Evolutionary conservation across 106 monocot species (phyloP).

Genomic region (Posidonia australis): DNA sequence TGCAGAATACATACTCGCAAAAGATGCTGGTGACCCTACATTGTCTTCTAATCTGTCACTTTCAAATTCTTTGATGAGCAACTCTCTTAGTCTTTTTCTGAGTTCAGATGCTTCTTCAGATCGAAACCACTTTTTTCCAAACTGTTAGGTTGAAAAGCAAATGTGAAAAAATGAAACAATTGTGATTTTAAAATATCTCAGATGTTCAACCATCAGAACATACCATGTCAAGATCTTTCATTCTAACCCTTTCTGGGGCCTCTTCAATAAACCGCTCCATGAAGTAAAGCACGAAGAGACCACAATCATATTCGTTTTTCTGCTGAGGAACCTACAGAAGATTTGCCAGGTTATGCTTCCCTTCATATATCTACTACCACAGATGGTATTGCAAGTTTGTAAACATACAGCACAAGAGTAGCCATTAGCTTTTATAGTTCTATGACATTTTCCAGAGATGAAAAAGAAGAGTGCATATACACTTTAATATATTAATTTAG

Average conservation of each 20-base stretch:
- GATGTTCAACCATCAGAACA: neutral
- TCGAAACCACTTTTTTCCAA: conserved; percentile 63
- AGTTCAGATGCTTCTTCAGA: conserved; percentile 57
- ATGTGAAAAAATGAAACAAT: neutral
- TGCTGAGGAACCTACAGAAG: conserved; percentile 77
- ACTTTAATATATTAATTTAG: too few species aligned
- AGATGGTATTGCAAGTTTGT: too few species aligned
- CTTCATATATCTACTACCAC: too few species aligned
- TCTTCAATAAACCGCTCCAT: conserved; percentile 75
- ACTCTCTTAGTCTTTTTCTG: conserved; percentile 25
- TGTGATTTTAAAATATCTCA: neutral
- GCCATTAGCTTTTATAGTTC: too few species aligned
- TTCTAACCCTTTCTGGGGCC: conserved; percentile 65
- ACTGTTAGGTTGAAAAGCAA: conserved; percentile 6
- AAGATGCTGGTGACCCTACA: neutral
- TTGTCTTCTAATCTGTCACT: conserved; percentile 8
- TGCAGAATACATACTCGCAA: neutral
- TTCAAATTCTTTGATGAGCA: conserved; percentile 47
- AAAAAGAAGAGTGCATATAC: too few species aligned
- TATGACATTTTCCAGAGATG: too few species aligned
- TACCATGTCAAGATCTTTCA: conserved; percentile 65
- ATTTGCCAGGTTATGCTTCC: neutral
- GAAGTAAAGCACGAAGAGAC: conserved; percentile 88
- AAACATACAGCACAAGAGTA: too few species aligned
- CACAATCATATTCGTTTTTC: conserved; percentile 87